Evolutionary conservation across 441 rosid species (phyloP), one percentile per base, ranked within the genome.

Genomic region (Eruca vesicaria): DNA sequence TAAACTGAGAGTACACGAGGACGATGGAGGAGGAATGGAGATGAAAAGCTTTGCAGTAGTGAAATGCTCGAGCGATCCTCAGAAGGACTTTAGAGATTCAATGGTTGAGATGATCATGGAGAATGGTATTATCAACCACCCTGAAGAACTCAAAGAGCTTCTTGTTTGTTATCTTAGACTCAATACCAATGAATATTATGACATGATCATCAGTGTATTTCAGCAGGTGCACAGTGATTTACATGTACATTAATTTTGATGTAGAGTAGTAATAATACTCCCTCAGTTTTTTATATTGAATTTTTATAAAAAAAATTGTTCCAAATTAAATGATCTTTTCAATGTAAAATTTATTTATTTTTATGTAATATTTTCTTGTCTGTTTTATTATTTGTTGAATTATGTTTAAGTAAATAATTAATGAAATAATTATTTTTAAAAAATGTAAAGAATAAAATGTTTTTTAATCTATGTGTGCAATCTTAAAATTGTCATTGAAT

Each of bases 21-120:
- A 78, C 9, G 74, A 81, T 56, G 52, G 18, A 2, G 68, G 16
- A 21, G 58, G 70, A 63, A 69, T 43, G 19, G 76, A 80, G 45
- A 79, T 83, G 16, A 93, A 88, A 73, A 88, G 89, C 85, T 86
- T 87, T 68, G 95, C 96, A 11, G 79, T 90, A 57, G 91, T 85
- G 78, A 95, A 89, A 83, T 85, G 89, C 77, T 88, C 97, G 0
- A 82, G 63, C 29, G 88, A 91, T 81, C 99, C 97, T 1, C 86
- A 82, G 52, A 81, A 87, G 62, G 97, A 93, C 79, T 95, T 95
- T 72, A 82, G 89, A 81, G 97, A 93, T 35, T 95, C 98, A 10
- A 89, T 93, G 99, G 72, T 82, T 3, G 99, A 93, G 86, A 95
- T 95, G 99, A 93, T 93, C 59, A 71, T 79, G 76, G 95, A 87